phyloP scores from a whole-genome alignment of 345 rosid species.

The Erodium maritimum region DNA sequence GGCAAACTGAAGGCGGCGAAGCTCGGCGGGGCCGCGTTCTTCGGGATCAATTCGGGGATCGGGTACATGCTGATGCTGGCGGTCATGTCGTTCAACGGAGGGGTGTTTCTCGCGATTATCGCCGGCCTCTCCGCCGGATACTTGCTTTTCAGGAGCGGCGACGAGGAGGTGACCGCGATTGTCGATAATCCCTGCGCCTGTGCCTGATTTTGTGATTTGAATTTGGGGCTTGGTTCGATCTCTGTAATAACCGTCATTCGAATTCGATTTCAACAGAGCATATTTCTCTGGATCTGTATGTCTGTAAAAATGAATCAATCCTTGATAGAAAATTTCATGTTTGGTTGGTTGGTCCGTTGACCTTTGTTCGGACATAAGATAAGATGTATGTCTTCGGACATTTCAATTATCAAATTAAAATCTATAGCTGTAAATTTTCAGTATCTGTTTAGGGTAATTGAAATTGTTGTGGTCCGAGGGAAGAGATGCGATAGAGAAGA shows the following conservation, averaged over 20 bases:
- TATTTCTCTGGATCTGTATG: conserved; percentile 14
- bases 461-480: no score
- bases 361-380: no score
- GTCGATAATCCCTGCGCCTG: conserved; percentile 50
- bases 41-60: conserved; percentile 45
- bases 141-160: conserved; percentile 33
- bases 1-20: not conserved
- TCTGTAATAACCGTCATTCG: not conserved
- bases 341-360: no score
- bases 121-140: conserved; percentile 54
- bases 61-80: conserved; percentile 78
- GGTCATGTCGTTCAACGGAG: conserved; percentile 80
- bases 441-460: no score
- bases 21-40: not conserved
- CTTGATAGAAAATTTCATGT: no score
- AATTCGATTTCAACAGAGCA: not conserved
- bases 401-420: no score
- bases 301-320: not conserved
- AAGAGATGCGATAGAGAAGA: no score
- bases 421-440: no score
- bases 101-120: conserved; percentile 62
- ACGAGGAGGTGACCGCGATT: conserved; percentile 11
- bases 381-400: no score
- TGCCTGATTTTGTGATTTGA: no score
- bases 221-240: no score